Base-by-base conservation (phyloP, 2,329 filamentous ascomycete genomes). In the Pyricularia pennisetigena region DNA sequence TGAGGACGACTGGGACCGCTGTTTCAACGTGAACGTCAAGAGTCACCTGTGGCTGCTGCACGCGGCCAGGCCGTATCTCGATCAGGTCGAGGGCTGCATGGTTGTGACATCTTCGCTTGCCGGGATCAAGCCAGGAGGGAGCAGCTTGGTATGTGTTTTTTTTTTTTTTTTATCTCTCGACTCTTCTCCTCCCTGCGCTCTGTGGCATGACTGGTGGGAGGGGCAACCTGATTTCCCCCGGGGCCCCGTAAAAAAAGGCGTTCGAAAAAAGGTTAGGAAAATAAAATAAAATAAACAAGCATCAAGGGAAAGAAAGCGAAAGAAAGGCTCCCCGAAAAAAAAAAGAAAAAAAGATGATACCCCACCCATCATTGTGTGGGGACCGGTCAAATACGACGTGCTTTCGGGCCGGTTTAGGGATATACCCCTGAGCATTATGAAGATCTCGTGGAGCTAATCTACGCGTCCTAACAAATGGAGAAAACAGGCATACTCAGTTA, bases 401-500 rank as follows among this genome's bases (percentile, higher is more conserved):
- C 16, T 49, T 49, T 49, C 59, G 59, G 59, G n/a, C 59, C 28
- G 59, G 23, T n/a, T 28, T 63, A 20, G 23, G 12, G 59, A 26
- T 26, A 63, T 26, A 63, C 23, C 24, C 59, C 23, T 26, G 59
- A n/a, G 14, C 59, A 63, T 26, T 3, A 62, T 14, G 59, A 63
- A 28, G 62, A 26, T 35, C 23, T 29, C 10, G 16, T 35, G 62
- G 23, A 4, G 30, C 62, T 64, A n/a, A 64, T 64, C n/a, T 28
- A 12, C 30, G 30, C 28, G 20, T n/a, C 23, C 26, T 35, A 30
- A 35, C 20, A 26, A 65, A 12, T 1, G 9, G 14, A 20, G 23
- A 28, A 9, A 20, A 29, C 49, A 84, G 88, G 86, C 92, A 3
- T 95, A 95, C 74, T 82, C 88, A 0, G 89, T 94, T 23, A 91